phyloP scores from a whole-genome alignment of 2,329 filamentous ascomycete genomes.

The Alternaria viburni region DNA sequence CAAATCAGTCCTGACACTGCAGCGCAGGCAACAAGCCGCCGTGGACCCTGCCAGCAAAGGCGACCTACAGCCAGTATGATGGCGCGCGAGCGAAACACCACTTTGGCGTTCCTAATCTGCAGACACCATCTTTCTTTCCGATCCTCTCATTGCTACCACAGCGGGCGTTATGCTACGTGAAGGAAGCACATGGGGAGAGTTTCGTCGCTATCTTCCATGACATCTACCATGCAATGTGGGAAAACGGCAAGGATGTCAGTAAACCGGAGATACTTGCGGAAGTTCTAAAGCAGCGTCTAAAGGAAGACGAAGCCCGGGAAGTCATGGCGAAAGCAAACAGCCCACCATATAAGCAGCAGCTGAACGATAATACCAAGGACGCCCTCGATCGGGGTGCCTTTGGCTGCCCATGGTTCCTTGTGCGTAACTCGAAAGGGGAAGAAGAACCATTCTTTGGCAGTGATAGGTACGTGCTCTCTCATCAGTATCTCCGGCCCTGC shows the following conservation, averaged over 20 bases:
- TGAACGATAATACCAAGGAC: slow-evolving; percentile 65
- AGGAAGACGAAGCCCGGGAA: slow-evolving; percentile 57
- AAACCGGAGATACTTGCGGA: slow-evolving; percentile 61
- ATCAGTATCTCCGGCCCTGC: not conserved
- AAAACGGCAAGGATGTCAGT: slow-evolving; percentile 64
- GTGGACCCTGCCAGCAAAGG: slow-evolving; percentile 74
- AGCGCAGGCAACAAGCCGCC: slow-evolving; percentile 73
- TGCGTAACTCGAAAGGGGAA: slow-evolving; percentile 62
- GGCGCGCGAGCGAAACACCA: slow-evolving; percentile 57
- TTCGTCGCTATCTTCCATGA: slow-evolving; percentile 61
- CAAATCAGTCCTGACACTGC: slow-evolving; percentile 7
- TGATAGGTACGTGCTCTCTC: slow-evolving; percentile 60
- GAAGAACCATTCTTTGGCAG: slow-evolving; percentile 78
- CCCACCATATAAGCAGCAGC: slow-evolving; percentile 59
- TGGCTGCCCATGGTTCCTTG: slow-evolving; percentile 79
- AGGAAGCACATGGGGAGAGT: slow-evolving; percentile 58
- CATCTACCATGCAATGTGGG: slow-evolving; percentile 69
- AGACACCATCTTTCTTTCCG: slow-evolving; percentile 59
- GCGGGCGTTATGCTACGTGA: slow-evolving; percentile 71
- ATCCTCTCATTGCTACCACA: slow-evolving; percentile 65
- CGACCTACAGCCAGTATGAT: slow-evolving; percentile 62
- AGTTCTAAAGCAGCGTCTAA: slow-evolving; percentile 57
- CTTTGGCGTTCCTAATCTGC: slow-evolving; percentile 54
- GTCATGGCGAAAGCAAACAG: slow-evolving; percentile 63
- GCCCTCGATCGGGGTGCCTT: slow-evolving; percentile 73